phyloP scores from a whole-genome alignment of 164 flowering plant species.

The Houttuynia cordata region DNA sequence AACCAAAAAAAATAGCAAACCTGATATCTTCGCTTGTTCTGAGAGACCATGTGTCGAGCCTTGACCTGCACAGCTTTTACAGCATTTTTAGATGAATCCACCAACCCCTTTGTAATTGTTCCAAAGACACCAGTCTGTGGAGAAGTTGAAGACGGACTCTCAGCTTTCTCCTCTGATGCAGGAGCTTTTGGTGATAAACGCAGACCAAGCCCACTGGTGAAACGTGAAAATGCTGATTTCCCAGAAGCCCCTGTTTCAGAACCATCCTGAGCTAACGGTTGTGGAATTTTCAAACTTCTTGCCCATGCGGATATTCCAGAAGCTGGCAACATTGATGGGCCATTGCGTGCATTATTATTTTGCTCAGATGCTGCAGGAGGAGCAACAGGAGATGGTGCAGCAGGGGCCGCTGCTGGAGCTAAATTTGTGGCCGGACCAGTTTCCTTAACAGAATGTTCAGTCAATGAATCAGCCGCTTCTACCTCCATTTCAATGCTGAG shows the following conservation, averaged over 20 bases:
- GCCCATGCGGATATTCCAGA: conserved; percentile 83
- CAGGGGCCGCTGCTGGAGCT: conserved; percentile 25
- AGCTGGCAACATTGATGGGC: conserved; percentile 43
- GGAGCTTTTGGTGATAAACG: conserved; percentile 71
- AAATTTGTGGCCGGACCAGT: background rate
- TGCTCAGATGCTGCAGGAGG: conserved; percentile 23
- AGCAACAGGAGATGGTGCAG: conserved; percentile 22
- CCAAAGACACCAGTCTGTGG: conserved; percentile 66
- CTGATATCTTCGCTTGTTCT: conserved; percentile 97
- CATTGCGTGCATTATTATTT: conserved; percentile 28
- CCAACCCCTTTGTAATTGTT: conserved; percentile 70
- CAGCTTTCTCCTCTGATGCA: conserved; percentile 28
- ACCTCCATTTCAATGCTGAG: background rate
- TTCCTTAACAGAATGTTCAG: background rate
- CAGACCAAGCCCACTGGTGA: conserved; percentile 69
- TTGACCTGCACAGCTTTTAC: conserved; percentile 95
- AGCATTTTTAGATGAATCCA: conserved; percentile 84
- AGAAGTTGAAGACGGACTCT: conserved; percentile 25
- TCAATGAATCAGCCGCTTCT: background rate
- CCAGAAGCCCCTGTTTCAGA: conserved; percentile 38
- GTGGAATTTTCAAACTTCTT: conserved; percentile 63
- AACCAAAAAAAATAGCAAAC: conserved; percentile 19
- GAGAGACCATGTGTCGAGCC: conserved; percentile 97
- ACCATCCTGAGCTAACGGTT: conserved; percentile 39
- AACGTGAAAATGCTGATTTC: conserved; percentile 68